phyloP scores from a whole-genome alignment of 345 rosid genomes.

The Eucalyptus cloeziana region DNA sequence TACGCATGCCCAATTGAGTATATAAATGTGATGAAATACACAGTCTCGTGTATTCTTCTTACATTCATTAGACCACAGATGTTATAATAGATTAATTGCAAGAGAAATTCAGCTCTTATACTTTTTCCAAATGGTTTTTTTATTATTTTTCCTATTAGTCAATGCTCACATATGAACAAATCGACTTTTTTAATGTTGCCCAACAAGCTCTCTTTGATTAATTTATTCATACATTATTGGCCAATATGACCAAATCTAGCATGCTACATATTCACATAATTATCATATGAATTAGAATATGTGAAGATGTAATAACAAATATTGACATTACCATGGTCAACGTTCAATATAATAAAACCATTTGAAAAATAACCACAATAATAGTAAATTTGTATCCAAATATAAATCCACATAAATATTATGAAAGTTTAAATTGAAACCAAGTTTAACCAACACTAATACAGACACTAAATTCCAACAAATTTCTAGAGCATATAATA shows the following conservation, averaged over 20 bases:
- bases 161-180: too few species aligned
- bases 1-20: rapidly evolving
- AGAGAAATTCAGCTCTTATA: rapidly evolving
- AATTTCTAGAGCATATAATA: rapidly evolving
- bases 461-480: rapidly evolving
- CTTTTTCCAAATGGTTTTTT: rapidly evolving
- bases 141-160: rapidly evolving
- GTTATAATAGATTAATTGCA: rapidly evolving
- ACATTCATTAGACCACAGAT: too few species aligned
- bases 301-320: rapidly evolving
- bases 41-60: rapidly evolving
- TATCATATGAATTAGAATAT: too few species aligned
- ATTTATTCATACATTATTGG: rapidly evolving
- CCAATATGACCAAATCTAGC: rapidly evolving
- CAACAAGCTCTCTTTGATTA: rapidly evolving
- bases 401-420: rapidly evolving
- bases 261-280: rapidly evolving
- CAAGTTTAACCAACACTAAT: rapidly evolving
- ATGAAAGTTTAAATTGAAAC: too few species aligned
- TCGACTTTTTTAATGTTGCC: rapidly evolving
- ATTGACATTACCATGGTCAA: rapidly evolving
- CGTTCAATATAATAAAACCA: rapidly evolving
- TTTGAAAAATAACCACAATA: rapidly evolving
- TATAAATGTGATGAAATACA: too few species aligned
- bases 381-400: too few species aligned